Evolutionary conservation across 768 basidiomycete species (phyloP).

Genomic region (Lenzites betulinus): DNA sequence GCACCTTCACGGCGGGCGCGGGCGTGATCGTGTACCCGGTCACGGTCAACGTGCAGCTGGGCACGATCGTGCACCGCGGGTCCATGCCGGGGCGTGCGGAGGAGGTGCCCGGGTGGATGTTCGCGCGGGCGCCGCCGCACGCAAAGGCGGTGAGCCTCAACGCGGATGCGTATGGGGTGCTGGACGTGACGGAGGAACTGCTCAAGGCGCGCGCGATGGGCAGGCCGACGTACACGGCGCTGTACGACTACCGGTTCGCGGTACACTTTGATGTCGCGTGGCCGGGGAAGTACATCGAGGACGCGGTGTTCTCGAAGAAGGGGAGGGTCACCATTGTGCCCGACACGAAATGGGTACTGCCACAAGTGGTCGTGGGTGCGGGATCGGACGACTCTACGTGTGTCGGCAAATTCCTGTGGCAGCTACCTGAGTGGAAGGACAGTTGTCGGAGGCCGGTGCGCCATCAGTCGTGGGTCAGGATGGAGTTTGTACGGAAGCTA

Average conservation of each 20-base stretch:
- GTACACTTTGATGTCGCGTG: conserved; percentile 45
- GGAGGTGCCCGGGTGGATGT: conserved; percentile 51
- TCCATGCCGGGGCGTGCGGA: conserved; percentile 16
- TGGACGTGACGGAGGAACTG: conserved; percentile 45
- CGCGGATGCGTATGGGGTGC: conserved; percentile 32
- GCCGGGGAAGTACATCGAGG: conserved; percentile 38
- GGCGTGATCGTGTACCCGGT: conserved; percentile 68
- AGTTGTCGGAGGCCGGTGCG: not conserved
- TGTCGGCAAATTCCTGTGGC: conserved; percentile 10
- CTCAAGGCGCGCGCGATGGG: conserved; percentile 17
- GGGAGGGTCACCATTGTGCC: conserved; percentile 39
- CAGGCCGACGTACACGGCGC: conserved; percentile 34
- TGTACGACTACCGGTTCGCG: conserved; percentile 71
- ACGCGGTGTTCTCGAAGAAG: conserved; percentile 27
- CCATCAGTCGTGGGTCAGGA: conserved; percentile 11
- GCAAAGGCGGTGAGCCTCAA: conserved; percentile 20
- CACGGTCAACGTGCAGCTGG: conserved; percentile 29
- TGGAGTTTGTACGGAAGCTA: conserved; percentile 20
- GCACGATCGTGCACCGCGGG: not conserved
- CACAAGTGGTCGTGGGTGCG: conserved; percentile 39
- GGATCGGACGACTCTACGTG: not conserved
- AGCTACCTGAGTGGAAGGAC: not conserved
- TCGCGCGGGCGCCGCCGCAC: conserved; percentile 54
- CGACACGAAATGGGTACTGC: conserved; percentile 49
- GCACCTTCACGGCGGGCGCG: conserved; percentile 55